Evolutionary conservation across 306 rosid genomes (phyloP), one percentile per base, ranked within the genome.

Genomic region (Glycine soja): DNA sequence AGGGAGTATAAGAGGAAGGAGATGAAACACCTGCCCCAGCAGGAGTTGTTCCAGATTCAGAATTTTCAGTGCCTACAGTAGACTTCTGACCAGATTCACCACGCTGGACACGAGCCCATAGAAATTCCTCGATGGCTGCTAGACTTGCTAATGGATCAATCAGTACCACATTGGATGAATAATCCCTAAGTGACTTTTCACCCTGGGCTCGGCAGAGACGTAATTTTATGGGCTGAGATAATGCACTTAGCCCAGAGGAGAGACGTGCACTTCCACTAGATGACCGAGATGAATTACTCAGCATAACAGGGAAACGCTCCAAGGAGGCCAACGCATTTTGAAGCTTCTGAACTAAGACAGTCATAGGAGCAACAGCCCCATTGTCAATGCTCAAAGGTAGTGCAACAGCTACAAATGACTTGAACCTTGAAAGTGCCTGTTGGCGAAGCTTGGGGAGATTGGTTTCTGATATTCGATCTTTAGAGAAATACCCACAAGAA

Each of bases 91-190:
- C 91, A 83, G 98, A 84, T 76, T 94, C 97, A 54, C 90, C 63
- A 34, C 92, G 89, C 86, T 92, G 98, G 69, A 94, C 85, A 54
- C 98, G 92, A 59, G 94, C 90, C 98, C 98, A 94, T 34, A 94
- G 93, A 84, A 94, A 94, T 74, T 94, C 98, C 78, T 94, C 98
- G 5, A 94, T 92, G 52, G 98, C 97, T 72, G 96, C 97, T 80
- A 94, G 87, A 82, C 97, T 90, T 62, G 98, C 97, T 70, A 92
- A 79, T 45, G 98, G 98, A 75, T 94, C 98, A 79, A 94, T 94
- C 78, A 94, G 74, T 40, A 94, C 95, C 66, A 94, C 88, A 76
- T 94, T 94, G 10, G 98, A 90, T 62, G 98, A 94, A 87, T 94
- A 94, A 82, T 94, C 97, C 50, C 91, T 92, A 15, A 94, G 92